A percentile compares a stretch with the other conserved stretches of the same genome.
These are phyloP conservation scores for Graphium sp. DNA, from an alignment of 2,329 filamentous ascomycete genomes.

Conservation along the genomic window DNA sequence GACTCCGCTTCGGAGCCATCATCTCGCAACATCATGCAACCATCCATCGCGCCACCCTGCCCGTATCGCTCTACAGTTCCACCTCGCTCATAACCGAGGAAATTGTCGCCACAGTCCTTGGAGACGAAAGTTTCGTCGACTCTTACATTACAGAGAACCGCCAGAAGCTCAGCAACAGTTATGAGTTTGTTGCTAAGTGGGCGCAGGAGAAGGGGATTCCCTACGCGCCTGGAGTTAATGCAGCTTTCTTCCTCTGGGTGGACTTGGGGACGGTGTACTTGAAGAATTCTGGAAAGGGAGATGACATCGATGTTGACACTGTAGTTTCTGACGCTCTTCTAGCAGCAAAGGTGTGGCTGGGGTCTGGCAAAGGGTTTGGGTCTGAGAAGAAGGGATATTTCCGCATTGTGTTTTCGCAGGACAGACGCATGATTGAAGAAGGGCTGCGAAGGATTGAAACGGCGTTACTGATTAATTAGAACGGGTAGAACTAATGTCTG, in stretches of 20 bases:
- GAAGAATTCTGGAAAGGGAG: constrained; percentile 5
- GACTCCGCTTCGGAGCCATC: constrained; percentile 32
- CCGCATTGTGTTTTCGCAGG: constrained; percentile 19
- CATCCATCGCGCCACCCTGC: constrained; percentile 18
- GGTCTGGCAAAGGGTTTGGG: constrained; percentile 17
- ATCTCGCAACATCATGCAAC: constrained; percentile 25
- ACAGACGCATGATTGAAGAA: constrained; percentile 12
- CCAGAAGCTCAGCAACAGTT: constrained; percentile 17
- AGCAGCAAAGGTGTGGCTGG: constrained; percentile 15
- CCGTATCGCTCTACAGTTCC: constrained; percentile 22
- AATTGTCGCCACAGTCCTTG: constrained; percentile 20
- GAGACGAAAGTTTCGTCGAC: constrained; percentile 23
- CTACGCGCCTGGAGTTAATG: constrained; percentile 28
- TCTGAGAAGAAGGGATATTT: constrained; percentile 20
- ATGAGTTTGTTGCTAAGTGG: constrained; percentile 17
- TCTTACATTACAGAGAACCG: constrained; percentile 25
- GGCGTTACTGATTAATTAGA: no score
- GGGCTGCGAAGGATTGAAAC: constrained; percentile 6
- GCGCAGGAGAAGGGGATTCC: constrained; percentile 21
- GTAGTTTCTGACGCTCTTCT: constrained; percentile 13
- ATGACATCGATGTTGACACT: constrained; percentile 9
- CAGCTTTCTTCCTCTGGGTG: constrained; percentile 38
- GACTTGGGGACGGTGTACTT: constrained; percentile 20
- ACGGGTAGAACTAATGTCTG: no score
- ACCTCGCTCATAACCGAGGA: constrained; percentile 24